Evolutionary conservation across 2,329 filamentous ascomycete genomes (phyloP), one percentile per base, ranked within the genome.

Genomic region (Macrophomina tecta): DNA sequence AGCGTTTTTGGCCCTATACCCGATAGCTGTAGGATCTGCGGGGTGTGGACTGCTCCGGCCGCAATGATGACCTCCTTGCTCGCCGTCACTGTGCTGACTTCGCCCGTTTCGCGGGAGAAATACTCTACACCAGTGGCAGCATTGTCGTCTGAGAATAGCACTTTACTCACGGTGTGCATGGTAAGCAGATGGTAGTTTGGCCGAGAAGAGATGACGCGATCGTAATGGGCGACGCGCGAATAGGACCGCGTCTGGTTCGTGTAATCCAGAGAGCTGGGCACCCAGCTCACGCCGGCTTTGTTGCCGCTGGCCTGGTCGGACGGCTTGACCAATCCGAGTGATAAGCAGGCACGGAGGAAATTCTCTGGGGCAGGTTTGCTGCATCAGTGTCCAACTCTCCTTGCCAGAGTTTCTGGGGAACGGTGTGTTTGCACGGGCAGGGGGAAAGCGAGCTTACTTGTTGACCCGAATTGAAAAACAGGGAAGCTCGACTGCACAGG

Each of bases 171-270:
- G 23, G 65, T 68, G 2, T 69, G 69, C 18, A 69, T 68, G 2
- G 72, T 68, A 1, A 76, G 68, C 4, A 77, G 66, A 14, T 77
- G 70, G 14, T 77, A 70, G 56, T 80, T 80, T 2, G 72, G 46
- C 2, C 78, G 72, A 8, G 76, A 69, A 7, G 76, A 68, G 7
- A 74, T 68, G 3, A 72, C 53, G 12, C 36, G 70, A 40, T 78
- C 73, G 51, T 77, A 76, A 49, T 75, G 75, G 12, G 72, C 73
- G n/a, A 69, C 65, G 34, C 73, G 72, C 1, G 78, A 76, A 32
- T 77, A 74, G 0, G 76, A 78, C 28, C 78, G 71, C 9, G 75
- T 78, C 63, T 76, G 72, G 72, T 71, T 55, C 69, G 8, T 18
- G 4, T 45, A 32, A 16, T 63, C 60, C 8, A 38, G 38, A 6